phyloP scores from a whole-genome alignment of 2,329 filamentous ascomycete genomes.

The Huntiella moniliformis region DNA sequence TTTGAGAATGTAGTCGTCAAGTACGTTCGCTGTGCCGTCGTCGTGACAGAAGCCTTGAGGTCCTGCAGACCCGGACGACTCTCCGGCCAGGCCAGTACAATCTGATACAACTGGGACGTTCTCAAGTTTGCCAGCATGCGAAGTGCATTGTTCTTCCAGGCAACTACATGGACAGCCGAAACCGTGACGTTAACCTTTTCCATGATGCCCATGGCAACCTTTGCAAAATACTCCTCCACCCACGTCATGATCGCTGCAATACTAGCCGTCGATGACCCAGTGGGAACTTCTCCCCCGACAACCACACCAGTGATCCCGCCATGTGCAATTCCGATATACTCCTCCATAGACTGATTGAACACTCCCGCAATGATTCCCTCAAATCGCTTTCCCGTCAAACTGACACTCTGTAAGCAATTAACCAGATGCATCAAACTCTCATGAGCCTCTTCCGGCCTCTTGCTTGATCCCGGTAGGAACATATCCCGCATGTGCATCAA shows the following conservation, averaged over 20 bases:
- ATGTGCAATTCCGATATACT: constrained; percentile 43
- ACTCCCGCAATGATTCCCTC: constrained; percentile 54
- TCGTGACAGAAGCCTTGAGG: constrained; percentile 50
- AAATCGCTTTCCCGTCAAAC: constrained; percentile 45
- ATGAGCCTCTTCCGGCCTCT: background rate
- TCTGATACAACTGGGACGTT: constrained; percentile 58
- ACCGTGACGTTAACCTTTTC: background rate
- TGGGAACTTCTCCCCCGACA: too few species aligned
- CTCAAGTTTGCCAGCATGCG: constrained; percentile 49
- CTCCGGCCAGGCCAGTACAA: constrained; percentile 55
- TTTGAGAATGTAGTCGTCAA: constrained; percentile 51
- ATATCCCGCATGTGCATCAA: background rate
- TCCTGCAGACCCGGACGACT: constrained; percentile 57
- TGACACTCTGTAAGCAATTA: background rate
- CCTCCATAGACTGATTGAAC: constrained; percentile 45
- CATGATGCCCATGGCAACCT: constrained; percentile 23
- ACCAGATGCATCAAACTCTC: background rate
- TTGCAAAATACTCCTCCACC: constrained; percentile 48
- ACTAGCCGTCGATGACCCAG: too few species aligned
- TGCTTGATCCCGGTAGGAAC: background rate
- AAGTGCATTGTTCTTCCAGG: constrained; percentile 53
- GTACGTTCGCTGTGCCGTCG: constrained; percentile 47
- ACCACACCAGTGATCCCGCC: constrained; percentile 16
- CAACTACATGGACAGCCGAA: constrained; percentile 26
- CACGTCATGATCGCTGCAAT: constrained; percentile 24